phyloP scores from a whole-genome alignment of 306 rosid genomes.

The Astragalus glycyphyllos region DNA sequence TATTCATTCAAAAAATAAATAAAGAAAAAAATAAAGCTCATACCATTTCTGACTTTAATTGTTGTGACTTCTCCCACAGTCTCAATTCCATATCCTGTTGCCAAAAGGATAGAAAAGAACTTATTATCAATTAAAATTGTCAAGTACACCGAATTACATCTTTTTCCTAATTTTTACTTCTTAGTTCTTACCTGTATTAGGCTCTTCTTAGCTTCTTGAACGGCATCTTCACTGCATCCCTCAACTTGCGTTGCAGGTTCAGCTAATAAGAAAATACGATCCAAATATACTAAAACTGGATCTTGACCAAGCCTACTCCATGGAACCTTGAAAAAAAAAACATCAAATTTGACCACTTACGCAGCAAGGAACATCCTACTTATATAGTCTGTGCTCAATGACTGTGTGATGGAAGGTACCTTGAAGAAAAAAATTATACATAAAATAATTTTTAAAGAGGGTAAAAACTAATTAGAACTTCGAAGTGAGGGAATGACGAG shows the following conservation, averaged over 20 bases:
- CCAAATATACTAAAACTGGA: slow-evolving; percentile 89
- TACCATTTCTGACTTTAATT: slow-evolving; percentile 82
- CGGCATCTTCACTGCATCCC: slow-evolving; percentile 79
- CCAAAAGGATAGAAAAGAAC: slow-evolving; percentile 42
- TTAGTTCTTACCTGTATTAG: slow-evolving; percentile 73
- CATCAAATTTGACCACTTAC: slow-evolving; percentile 37
- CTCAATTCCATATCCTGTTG: slow-evolving; percentile 89
- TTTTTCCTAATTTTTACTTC: slow-evolving; percentile 46
- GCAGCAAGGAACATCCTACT: slow-evolving; percentile 33
- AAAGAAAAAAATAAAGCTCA: slow-evolving; percentile 27
- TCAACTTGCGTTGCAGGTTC: slow-evolving; percentile 96
- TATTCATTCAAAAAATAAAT: slow-evolving; percentile 31
- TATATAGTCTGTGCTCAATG: slow-evolving; percentile 12
- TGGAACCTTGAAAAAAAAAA: slow-evolving; percentile 70
- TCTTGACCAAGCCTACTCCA: slow-evolving; percentile 99
- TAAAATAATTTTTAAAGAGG: neutral
- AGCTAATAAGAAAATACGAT: slow-evolving; percentile 91
- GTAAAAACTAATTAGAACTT: slow-evolving; percentile 5
- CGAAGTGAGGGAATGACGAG: neutral
- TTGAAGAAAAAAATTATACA: slow-evolving; percentile 1
- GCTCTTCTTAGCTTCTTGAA: slow-evolving; percentile 91
- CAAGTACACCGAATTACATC: slow-evolving; percentile 21
- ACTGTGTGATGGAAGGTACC: slow-evolving; percentile 1
- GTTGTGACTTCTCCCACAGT: slow-evolving; percentile 83
- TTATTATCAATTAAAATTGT: slow-evolving; percentile 32